Evolutionary conservation across 495 filamentous ascomycete genomes (phyloP).

Genomic region (Lophiotrema nucula): DNA sequence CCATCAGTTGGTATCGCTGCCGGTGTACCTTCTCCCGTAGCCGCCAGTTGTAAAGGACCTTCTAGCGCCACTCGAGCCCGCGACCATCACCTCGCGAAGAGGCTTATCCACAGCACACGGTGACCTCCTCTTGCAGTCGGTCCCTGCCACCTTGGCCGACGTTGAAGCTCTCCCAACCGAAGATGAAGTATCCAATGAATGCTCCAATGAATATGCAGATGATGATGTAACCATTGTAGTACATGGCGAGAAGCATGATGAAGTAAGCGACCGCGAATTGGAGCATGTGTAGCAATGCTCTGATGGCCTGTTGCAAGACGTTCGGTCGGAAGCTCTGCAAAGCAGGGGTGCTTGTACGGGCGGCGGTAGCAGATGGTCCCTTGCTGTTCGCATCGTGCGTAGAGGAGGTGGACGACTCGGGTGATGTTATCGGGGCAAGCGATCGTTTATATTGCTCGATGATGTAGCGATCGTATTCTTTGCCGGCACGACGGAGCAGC

Average conservation of each 20-base stretch:
- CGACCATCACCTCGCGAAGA: too few relatives aligned
- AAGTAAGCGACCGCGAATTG: constrained; percentile 58
- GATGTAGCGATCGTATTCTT: constrained; percentile 54
- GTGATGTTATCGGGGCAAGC: constrained; percentile 31
- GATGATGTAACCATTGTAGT: constrained; percentile 54
- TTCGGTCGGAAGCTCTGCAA: constrained; percentile 44
- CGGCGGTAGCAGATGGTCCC: neutral
- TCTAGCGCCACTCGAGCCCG: too few relatives aligned
- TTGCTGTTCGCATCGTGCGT: constrained; percentile 1
- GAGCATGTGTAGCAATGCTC: constrained; percentile 49
- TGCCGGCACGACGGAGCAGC: constrained; percentile 50
- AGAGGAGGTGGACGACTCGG: constrained; percentile 18
- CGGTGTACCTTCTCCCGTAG: neutral
- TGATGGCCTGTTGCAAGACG: constrained; percentile 49
- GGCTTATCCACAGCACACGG: constrained; percentile 34
- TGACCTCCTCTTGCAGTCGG: constrained; percentile 28
- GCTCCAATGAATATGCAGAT: constrained; percentile 57
- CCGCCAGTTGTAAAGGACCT: too few relatives aligned
- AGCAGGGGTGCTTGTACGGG: neutral
- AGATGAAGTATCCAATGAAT: constrained; percentile 35
- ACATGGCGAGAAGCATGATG: constrained; percentile 54
- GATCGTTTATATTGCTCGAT: constrained; percentile 43
- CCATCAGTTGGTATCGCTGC: neutral
- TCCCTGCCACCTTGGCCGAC: constrained; percentile 7
- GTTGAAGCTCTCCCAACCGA: constrained; percentile 32